Base-by-base conservation (phyloP, 1,284 basidiomycete genomes). In the Trametes sp. region DNA sequence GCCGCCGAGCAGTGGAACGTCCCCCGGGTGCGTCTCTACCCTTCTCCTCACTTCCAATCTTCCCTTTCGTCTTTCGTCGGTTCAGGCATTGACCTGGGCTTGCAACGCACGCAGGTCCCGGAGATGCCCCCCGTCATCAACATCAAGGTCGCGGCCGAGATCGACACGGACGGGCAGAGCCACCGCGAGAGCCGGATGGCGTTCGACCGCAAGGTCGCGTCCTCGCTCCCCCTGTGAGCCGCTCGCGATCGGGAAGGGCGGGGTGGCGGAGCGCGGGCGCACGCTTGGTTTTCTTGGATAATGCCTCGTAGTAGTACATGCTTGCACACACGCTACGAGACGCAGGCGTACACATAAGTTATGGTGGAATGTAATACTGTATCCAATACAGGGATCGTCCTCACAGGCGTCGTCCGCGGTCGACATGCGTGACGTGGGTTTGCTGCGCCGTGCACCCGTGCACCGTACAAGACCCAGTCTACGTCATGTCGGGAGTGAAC, bases 1-100 rank as follows among this genome's bases (percentile, higher is more conserved):
- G 33, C 46, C 1, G 50, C 35, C 26, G 61, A 63, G 45, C 56
- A 57, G 9, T 63, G 61, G 61, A 58, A 63, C 48, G 55, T 63
- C 21, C 61, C 61, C 11, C 55, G 57, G 29, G 61, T 62, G 9
- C 50, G 48, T 29, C 36, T 31, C 14, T 11, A 10, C 16, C 45
- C 24, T 11, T 52, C 29, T 42, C 35, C 24, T 11, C n/a, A 4
- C 42, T 44, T 24, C 6, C 44, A n/a, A n/a, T 45, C 24, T 11
- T 9, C 23, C 44, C 23, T 26, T 10, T 11, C 9, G 9, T 4
- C 5, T 1, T 13, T 26, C 8, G 44, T 26, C 4, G 13, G 4
- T 24, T 19, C 9, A 5, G 42, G 8, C 19, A 44, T 6, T 21
- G 5, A 14, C 41, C 19, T 10, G 21, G 7, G 23, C 2, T n/a